A percentile compares a stretch with the other conserved stretches of the same genome.
phyloP scores from a whole-genome alignment of 495 filamentous ascomycete genomes.

The Hyaloscypha variabilis region DNA sequence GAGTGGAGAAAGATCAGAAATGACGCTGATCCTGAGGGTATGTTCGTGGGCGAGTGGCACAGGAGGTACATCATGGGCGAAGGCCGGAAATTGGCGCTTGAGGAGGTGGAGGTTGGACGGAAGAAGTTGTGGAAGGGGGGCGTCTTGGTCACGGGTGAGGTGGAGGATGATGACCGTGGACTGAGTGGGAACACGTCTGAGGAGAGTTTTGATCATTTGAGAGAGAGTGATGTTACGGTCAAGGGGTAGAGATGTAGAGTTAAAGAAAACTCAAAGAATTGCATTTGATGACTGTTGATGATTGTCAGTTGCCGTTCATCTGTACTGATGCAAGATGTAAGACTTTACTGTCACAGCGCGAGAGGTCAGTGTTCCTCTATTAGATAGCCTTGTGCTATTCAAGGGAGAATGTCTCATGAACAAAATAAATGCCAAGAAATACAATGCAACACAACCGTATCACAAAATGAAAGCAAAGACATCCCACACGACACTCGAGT shows the following conservation, averaged over 20 bases:
- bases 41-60: conserved; percentile 95
- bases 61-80: conserved; percentile 64
- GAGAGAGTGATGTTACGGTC: conserved; percentile 26
- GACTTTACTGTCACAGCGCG: too few relatives aligned
- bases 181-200: conserved; percentile 24
- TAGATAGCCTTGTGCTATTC: too few relatives aligned
- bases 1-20: conserved; percentile 69
- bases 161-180: conserved; percentile 10
- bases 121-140: conserved; percentile 24
- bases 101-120: conserved; percentile 28
- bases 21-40: conserved; percentile 81
- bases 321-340: too few relatives aligned
- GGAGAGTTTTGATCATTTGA: conserved; percentile 31
- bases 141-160: conserved; percentile 22
- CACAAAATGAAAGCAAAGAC: not conserved
- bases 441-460: not conserved
- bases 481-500: not conserved
- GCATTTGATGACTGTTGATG: too few relatives aligned
- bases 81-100: conserved; percentile 28
- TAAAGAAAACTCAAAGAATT: not conserved
- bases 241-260: conserved; percentile 13
- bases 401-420: too few relatives aligned
- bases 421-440: not conserved
- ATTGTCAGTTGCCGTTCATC: too few relatives aligned
- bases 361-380: too few relatives aligned